A percentile compares a stretch with the other conserved stretches of the same genome.
Evolutionary conservation across 352 stramenopile genomes (phyloP).

Genomic region (Phytophthora sp.): DNA sequence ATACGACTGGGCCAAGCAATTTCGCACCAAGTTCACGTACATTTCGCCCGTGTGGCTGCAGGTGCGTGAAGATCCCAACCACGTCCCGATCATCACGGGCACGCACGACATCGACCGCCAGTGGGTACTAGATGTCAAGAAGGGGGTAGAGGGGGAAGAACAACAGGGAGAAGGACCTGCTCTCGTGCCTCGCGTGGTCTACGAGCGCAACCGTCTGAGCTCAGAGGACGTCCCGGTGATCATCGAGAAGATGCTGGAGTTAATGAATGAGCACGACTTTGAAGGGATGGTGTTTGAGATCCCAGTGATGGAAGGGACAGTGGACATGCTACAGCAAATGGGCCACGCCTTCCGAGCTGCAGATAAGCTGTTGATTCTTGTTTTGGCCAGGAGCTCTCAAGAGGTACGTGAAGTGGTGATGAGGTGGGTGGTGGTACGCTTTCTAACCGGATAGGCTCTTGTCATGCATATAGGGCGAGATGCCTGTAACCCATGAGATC

Average conservation of each 20-base stretch:
- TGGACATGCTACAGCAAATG: conserved; percentile 67
- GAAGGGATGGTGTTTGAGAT: conserved; percentile 86
- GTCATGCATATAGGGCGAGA: conserved; percentile 39
- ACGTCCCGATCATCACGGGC: conserved; percentile 66
- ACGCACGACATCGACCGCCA: conserved; percentile 70
- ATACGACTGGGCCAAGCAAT: conserved; percentile 76
- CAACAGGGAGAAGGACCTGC: conserved; percentile 32
- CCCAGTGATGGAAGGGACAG: conserved; percentile 58
- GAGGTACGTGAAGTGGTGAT: conserved; percentile 35
- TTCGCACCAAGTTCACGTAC: conserved; percentile 80
- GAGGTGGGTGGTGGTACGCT: neutral
- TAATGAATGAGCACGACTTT: conserved; percentile 51
- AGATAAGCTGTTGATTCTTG: conserved; percentile 67
- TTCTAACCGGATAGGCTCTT: conserved; percentile 1
- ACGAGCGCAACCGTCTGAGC: conserved; percentile 71
- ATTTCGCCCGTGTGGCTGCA: conserved; percentile 87
- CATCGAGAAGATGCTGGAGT: conserved; percentile 50
- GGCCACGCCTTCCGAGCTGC: conserved; percentile 53
- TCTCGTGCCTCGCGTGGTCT: conserved; percentile 81
- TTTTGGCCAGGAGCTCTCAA: conserved; percentile 64
- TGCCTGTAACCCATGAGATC: conserved; percentile 63
- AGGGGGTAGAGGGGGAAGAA: conserved; percentile 19
- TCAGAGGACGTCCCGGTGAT: conserved; percentile 63
- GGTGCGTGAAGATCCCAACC: conserved; percentile 57
- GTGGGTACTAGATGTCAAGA: conserved; percentile 62